Evolutionary conservation across 2,329 filamentous ascomycete species (phyloP).

Genomic region (Akanthomyces uredinophilus): DNA sequence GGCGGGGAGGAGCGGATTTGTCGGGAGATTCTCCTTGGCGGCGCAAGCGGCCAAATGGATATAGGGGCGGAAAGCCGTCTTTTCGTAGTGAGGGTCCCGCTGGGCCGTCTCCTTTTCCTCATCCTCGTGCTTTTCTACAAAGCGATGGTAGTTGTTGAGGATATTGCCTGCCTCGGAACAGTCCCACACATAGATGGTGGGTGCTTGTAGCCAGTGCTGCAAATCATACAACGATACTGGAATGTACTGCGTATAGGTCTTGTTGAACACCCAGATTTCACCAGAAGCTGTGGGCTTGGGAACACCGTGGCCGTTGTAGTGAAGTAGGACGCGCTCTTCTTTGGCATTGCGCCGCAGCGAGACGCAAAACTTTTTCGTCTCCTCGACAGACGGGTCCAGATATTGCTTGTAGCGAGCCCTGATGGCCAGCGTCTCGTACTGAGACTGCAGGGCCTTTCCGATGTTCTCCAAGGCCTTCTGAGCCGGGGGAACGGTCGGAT

Average conservation of each 20-base stretch:
- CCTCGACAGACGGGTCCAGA: constrained; percentile 91
- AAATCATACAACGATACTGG: constrained; percentile 93
- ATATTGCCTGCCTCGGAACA: constrained; percentile 96
- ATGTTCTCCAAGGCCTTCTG: constrained; percentile 90
- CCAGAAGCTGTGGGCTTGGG: constrained; percentile 92
- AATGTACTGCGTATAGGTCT: constrained; percentile 98
- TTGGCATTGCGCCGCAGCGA: constrained; percentile 88
- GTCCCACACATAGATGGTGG: constrained; percentile 96
- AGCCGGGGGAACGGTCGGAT: constrained; percentile 74
- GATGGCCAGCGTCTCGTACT: constrained; percentile 93
- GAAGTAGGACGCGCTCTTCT: constrained; percentile 92
- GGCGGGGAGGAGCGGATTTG: constrained; percentile 86
- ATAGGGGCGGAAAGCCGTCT: constrained; percentile 62
- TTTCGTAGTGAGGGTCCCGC: constrained; percentile 77
- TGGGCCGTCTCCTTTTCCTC: constrained; percentile 74
- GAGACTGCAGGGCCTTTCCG: constrained; percentile 88
- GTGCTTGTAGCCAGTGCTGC: constrained; percentile 91
- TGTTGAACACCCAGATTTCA: constrained; percentile 99
- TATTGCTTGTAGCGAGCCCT: constrained; percentile 97
- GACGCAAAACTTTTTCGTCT: constrained; percentile 93
- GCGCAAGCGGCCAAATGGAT: constrained; percentile 92
- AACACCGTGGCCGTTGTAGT: constrained; percentile 97
- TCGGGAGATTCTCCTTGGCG: constrained; percentile 86
- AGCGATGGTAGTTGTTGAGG: constrained; percentile 87
- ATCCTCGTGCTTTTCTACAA: constrained; percentile 89